These are phyloP conservation scores for Backusella westeae DNA, from an alignment of 192 early-diverging fungal genomes.

Conservation along the genomic window DNA sequence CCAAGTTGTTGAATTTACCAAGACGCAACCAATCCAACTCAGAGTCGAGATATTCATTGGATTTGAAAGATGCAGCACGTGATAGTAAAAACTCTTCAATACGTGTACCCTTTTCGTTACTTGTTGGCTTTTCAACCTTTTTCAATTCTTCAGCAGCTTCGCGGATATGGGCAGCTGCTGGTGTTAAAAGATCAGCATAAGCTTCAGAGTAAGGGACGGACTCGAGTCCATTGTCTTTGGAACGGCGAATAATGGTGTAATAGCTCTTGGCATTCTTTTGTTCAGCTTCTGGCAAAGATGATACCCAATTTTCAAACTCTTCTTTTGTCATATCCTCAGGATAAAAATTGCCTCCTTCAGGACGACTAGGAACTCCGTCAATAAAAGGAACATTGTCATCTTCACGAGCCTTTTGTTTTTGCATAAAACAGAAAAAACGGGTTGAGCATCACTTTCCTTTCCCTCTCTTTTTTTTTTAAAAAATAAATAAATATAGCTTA, in stretches of 20 bases:
- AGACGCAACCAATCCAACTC: constrained; percentile 71
- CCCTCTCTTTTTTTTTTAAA: background rate
- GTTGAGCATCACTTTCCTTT: background rate
- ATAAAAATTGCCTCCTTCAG: constrained; percentile 65
- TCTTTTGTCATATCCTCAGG: constrained; percentile 66
- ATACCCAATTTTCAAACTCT: constrained; percentile 60
- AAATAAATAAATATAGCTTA: constrained; percentile 14
- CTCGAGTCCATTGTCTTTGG: constrained; percentile 12
- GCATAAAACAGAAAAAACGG: constrained; percentile 19
- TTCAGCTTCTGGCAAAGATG: constrained; percentile 42
- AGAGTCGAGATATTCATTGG: constrained; percentile 63
- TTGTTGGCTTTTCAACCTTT: constrained; percentile 35
- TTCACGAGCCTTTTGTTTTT: constrained; percentile 36
- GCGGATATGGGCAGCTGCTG: constrained; percentile 49
- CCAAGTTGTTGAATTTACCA: constrained; percentile 57
- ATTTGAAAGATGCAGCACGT: constrained; percentile 55
- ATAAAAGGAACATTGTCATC: constrained; percentile 56
- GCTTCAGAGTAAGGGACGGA: constrained; percentile 53
- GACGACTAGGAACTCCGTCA: constrained; percentile 37
- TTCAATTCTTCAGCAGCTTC: constrained; percentile 58
- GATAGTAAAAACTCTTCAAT: constrained; percentile 55
- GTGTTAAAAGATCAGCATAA: constrained; percentile 54
- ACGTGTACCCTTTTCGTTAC: constrained; percentile 1
- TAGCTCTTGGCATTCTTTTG: constrained; percentile 58
- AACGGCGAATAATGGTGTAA: constrained; percentile 56